Evolutionary conservation across 2,329 filamentous ascomycete species (phyloP).

Genomic region (Penicillium paneum): DNA sequence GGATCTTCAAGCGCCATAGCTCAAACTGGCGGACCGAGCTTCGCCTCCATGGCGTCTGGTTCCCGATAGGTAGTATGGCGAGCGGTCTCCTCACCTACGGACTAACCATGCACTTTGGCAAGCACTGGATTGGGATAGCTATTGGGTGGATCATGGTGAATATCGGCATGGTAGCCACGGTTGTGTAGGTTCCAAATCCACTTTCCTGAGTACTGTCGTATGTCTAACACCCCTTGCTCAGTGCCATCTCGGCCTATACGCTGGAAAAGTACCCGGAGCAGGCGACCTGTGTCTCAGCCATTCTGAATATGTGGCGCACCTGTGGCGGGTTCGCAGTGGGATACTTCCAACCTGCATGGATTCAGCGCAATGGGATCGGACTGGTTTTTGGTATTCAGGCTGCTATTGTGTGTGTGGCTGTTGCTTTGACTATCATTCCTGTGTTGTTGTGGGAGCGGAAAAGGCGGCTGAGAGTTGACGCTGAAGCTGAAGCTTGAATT

Average conservation of each 20-base stretch:
- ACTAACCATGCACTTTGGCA: slow-evolving; percentile 33
- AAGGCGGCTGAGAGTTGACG: neutral
- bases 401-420: slow-evolving; percentile 26
- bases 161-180: slow-evolving; percentile 35
- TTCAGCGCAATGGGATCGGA: slow-evolving; percentile 29
- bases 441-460: slow-evolving; percentile 17
- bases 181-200: slow-evolving; percentile 26
- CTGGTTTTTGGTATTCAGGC: slow-evolving; percentile 37
- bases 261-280: slow-evolving; percentile 38
- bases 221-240: slow-evolving; percentile 6
- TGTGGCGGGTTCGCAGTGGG: slow-evolving; percentile 39
- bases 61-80: slow-evolving; percentile 31
- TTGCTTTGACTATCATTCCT: slow-evolving; percentile 29
- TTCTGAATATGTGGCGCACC: slow-evolving; percentile 41
- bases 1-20: slow-evolving; percentile 27
- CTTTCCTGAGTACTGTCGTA: neutral
- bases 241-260: slow-evolving; percentile 36
- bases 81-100: slow-evolving; percentile 35
- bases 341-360: slow-evolving; percentile 40
- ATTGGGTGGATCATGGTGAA: slow-evolving; percentile 41
- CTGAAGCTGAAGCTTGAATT: neutral
- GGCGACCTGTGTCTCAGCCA: slow-evolving; percentile 34
- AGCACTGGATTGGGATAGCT: slow-evolving; percentile 38
- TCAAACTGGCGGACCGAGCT: slow-evolving; percentile 32
- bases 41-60: slow-evolving; percentile 38